Conservation (phyloP, 441 rosid genomes). For the Pelargonium exstipulatum region DNA sequence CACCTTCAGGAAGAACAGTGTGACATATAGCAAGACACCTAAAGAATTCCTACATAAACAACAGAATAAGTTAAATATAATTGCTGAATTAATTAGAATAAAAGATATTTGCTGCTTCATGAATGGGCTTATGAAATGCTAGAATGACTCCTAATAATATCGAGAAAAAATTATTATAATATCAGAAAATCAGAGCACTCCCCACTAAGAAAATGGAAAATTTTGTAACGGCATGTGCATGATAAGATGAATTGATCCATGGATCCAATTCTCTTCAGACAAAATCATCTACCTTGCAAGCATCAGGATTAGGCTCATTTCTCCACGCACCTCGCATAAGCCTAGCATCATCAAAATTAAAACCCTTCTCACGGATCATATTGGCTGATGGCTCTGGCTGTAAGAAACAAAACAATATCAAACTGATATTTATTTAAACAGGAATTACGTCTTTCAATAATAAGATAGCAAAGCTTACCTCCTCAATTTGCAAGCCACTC, state of each 20-base stretch:
- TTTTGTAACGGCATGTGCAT: not conserved
- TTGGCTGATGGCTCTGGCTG: conserved; percentile 51
- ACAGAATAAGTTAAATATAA: conserved; percentile 11
- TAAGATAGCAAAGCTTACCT: conserved; percentile 35
- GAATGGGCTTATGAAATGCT: not conserved
- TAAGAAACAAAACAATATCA: not conserved
- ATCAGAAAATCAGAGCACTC: not conserved
- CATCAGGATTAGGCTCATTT: conserved; percentile 65
- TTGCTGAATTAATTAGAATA: conserved; percentile 1
- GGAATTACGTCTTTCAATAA: not conserved
- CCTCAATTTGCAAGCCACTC: conserved; percentile 60
- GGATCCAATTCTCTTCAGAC: conserved; percentile 11
- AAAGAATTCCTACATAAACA: conserved; percentile 68
- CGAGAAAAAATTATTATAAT: too few species aligned
- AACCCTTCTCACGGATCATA: conserved; percentile 72
- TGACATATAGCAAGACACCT: conserved; percentile 95
- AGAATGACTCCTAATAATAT: not conserved
- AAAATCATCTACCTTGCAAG: conserved; percentile 56
- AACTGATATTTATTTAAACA: not conserved
- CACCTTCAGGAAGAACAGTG: conserved; percentile 99
- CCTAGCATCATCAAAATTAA: conserved; percentile 92
- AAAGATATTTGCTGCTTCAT: conserved; percentile 1
- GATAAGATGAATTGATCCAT: not conserved
- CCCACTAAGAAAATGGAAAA: not conserved
- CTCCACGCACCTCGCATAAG: conserved; percentile 83